phyloP scores from a whole-genome alignment of 352 stramenopile species.

The Pythium aristosporum region DNA sequence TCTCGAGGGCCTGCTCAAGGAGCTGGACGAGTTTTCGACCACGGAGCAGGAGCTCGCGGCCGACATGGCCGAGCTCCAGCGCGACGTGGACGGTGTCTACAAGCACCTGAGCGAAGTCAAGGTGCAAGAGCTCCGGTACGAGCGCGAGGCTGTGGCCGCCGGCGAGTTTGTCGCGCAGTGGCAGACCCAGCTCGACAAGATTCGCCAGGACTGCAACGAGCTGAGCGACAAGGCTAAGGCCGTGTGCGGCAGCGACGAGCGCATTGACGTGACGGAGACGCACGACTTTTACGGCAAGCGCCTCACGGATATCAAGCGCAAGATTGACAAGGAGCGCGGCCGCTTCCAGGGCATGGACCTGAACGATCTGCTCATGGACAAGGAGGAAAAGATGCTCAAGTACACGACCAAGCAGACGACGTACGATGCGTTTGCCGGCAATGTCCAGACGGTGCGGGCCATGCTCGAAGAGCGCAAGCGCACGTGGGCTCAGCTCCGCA shows the following conservation, averaged over 20 bases:
- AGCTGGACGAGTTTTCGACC: conserved; percentile 54
- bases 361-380: conserved; percentile 66
- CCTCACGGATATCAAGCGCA: conserved; percentile 73
- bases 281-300: conserved; percentile 82
- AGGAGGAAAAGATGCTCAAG: conserved; percentile 74
- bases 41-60: conserved; percentile 48
- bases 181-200: conserved; percentile 45
- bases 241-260: conserved; percentile 55
- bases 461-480: conserved; percentile 79
- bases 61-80: conserved; percentile 56
- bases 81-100: conserved; percentile 65
- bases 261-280: conserved; percentile 55
- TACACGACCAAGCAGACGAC: conserved; percentile 63
- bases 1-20: conserved; percentile 52
- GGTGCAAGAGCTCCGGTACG: conserved; percentile 61
- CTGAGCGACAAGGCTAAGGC: conserved; percentile 53
- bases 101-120: conserved; percentile 78
- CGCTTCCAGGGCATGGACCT: conserved; percentile 85
- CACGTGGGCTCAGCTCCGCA: conserved; percentile 75
- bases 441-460: conserved; percentile 55
- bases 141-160: conserved; percentile 43
- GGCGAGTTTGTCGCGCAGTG: conserved; percentile 52
- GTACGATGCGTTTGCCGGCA: conserved; percentile 59
- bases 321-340: conserved; percentile 72
- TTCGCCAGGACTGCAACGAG: conserved; percentile 61